Evolutionary conservation across 1,284 basidiomycete species (phyloP).

Genomic region (Neolentinus lepideus): DNA sequence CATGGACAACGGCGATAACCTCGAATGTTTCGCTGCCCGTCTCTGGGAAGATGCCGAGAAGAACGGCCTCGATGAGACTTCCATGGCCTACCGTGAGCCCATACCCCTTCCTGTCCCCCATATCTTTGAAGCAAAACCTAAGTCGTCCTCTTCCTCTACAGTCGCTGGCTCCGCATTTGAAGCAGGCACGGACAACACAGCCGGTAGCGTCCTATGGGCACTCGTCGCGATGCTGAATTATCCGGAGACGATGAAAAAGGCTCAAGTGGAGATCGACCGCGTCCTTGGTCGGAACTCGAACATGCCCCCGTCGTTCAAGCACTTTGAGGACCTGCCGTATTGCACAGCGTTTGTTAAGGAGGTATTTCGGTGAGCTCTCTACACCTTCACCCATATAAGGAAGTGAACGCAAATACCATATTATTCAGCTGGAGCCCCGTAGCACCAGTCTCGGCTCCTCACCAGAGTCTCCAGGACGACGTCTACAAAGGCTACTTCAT

Average conservation of each 20-base stretch:
- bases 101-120: neutral
- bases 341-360: constrained; percentile 43
- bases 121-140: neutral
- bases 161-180: neutral
- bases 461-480: constrained; percentile 14
- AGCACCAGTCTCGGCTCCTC: neutral
- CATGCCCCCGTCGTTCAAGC: constrained; percentile 40
- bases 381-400: neutral
- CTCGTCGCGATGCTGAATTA: constrained; percentile 42
- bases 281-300: constrained; percentile 31
- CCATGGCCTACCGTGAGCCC: constrained; percentile 8
- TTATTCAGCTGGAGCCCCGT: neutral
- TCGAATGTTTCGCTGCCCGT: constrained; percentile 11
- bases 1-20: constrained; percentile 6
- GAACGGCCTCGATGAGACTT: constrained; percentile 6
- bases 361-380: constrained; percentile 33
- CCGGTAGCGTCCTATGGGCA: constrained; percentile 20
- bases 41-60: constrained; percentile 9
- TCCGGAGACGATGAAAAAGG: constrained; percentile 41
- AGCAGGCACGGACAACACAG: constrained; percentile 2
- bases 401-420: neutral
- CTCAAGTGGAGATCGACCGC: constrained; percentile 46
- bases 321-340: constrained; percentile 46
- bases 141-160: neutral
- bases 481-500: constrained; percentile 19